Evolutionary conservation across 192 early-diverging fungal genomes (phyloP), one percentile per base, ranked within the genome.

Genomic region (Coemansia guatemalensis): DNA sequence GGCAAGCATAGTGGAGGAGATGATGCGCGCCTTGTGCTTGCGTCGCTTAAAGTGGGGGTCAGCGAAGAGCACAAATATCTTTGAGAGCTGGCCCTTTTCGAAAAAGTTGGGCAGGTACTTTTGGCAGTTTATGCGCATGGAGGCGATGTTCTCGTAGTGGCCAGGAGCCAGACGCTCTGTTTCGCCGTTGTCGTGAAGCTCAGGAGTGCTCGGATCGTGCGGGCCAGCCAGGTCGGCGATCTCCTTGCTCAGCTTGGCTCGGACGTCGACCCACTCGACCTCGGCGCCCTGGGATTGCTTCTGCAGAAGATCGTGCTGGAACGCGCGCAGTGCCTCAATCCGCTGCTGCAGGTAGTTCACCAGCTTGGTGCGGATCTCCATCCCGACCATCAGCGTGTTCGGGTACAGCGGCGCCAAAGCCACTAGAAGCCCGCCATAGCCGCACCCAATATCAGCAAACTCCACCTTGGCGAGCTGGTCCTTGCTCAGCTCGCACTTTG

Each of bases 41-140:
- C 92, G 88, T 62, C 92, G 95, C 74, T 99, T 99, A 77, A 99
- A 99, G 69, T 99, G 96, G 27, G 98, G 98, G 74, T 99, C 98
- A 48, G 98, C 95, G 69, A 98, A 99, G 61, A 99, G 84, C 73
- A 99, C 93, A 67, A 99, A 99, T 56, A 98, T 82, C 76, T 99
- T 99, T 41, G 89, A 88, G 25, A 99, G 86, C 86, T 97, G 95
- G 25, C 86, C 91, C 83, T 96, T 95, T 67, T 87, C 84, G 69
- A 99, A 99, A 82, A 98, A 97, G 86, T 97, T 98, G 53, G 95
- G 94, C 74, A 93, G 69, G 70, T 95, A 99, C 77, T 98, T 98
- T 92, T 96, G 95, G 44, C 95, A 95, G 81, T 99, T 99, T 87
- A 97, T 97, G 22, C 96, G 88, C 83, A 95, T 90, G 44, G 97